Base-by-base conservation (phyloP, 2,329 filamentous ascomycete genomes). In the Calcarisporium arbuscula region DNA sequence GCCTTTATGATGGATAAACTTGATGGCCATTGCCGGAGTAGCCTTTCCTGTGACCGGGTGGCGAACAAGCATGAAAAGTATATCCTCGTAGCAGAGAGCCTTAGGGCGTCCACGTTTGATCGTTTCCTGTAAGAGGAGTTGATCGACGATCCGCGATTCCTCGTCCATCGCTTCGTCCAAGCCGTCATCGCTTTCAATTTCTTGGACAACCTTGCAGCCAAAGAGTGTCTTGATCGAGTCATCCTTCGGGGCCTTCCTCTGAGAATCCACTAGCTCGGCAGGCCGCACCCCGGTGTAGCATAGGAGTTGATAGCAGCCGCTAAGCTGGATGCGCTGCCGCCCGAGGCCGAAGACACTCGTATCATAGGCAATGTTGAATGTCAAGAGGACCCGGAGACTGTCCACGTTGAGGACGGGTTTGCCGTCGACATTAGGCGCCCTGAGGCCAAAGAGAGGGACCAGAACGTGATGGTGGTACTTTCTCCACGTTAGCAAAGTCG, bases 1-100 rank as follows among this genome's bases (percentile, higher is more conserved):
- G 11, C 48, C 45, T 30, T 57, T 58, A 19, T 57, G 31, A 30
- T 56, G 21, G n/a, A 53, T 48, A 16, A 56, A 53, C 38, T 52
- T 55, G 11, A 57, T 42, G 4, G 49, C 43, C 29, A 58, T 58
- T 2, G 43, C 43, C 12, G 43, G 34, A 2, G 52, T 34, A n/a
- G 33, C 41, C 19, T 28, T 15, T 27, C 44, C 37, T 4, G 45
- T 54, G 3, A 40, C 33, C 2, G 40, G 48, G 37, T 58, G 34
- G n/a, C 35, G 37, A 3, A 56, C 28, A 18, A 58, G 43, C 19
- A 55, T 54, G 12, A 58, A 36, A 6, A 34, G 26, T 15, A 57
- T 53, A 16, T 57, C 52, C 39, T 56, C 32, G 28, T 57, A 58
- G 32, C 28, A 57, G 19, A 57, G 46, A 14, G 47, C 45, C 35